Evolutionary conservation across 2,329 filamentous ascomycete genomes (phyloP).

Genomic region (Colletotrichum eremochloae): DNA sequence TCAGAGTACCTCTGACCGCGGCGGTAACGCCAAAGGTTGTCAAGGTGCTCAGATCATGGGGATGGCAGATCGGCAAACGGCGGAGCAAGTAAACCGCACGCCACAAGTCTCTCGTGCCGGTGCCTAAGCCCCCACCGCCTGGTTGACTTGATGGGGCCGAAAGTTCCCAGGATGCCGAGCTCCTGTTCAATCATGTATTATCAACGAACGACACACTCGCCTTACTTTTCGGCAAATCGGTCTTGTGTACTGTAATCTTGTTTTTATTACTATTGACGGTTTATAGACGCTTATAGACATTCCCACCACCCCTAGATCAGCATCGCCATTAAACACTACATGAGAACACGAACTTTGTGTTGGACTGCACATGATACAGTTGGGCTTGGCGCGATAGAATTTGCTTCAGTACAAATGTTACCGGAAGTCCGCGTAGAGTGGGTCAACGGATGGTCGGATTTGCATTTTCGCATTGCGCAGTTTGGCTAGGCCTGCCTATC

Average conservation of each 20-base stretch:
- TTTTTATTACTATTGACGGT: conserved; percentile 14
- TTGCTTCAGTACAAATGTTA: conserved; percentile 26
- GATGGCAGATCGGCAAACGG: conserved; percentile 90
- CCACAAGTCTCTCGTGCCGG: conserved; percentile 9
- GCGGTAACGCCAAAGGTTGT: conserved; percentile 96
- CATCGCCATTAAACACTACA: conserved; percentile 8
- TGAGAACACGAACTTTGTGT: conserved; percentile 25
- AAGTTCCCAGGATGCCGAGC: conserved; percentile 15
- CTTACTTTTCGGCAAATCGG: conserved; percentile 18
- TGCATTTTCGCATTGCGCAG: conserved; percentile 25
- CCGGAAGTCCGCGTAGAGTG: conserved; percentile 29
- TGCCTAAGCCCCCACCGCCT: conserved; percentile 7
- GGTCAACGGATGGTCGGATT: conserved; percentile 16
- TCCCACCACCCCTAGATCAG: conserved; percentile 38
- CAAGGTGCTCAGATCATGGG: conserved; percentile 86
- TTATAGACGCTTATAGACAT: conserved; percentile 37
- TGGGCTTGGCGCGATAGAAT: conserved; percentile 37
- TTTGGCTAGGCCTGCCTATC: conserved; percentile 1
- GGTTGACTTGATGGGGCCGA: conserved; percentile 17
- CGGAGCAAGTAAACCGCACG: conserved; percentile 35
- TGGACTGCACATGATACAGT: conserved; percentile 20
- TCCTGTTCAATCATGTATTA: conserved; percentile 27
- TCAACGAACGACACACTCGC: conserved; percentile 26
- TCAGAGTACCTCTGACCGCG: conserved; percentile 92
- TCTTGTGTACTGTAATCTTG: background rate